Conservation (phyloP, 2,329 filamentous ascomycete genomes). For the Colletotrichum siamense region DNA sequence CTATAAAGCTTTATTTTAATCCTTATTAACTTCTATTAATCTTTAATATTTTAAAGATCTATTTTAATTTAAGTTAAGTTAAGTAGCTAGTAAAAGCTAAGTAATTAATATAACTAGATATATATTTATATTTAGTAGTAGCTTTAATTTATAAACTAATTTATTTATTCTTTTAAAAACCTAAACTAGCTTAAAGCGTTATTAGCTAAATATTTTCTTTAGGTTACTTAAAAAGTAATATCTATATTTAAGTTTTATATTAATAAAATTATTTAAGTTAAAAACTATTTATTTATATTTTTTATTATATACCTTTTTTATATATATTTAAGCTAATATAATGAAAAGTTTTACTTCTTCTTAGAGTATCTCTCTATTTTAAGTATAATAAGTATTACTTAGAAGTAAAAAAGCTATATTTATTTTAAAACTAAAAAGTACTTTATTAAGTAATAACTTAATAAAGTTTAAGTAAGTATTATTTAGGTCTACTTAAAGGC, state of each 20-base stretch:
- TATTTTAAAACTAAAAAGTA: not conserved
- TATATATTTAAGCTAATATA: not conserved
- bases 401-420: not conserved
- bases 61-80: too few relatives aligned
- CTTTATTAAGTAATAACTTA: not conserved
- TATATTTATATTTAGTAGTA: not conserved
- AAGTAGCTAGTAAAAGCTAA: rapidly evolving
- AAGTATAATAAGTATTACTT: not conserved
- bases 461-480: too few relatives aligned
- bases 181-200: too few relatives aligned
- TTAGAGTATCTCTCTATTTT: not conserved
- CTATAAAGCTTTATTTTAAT: not conserved
- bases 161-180: too few relatives aligned
- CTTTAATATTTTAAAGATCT: not conserved
- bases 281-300: not conserved
- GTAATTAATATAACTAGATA: not conserved
- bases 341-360: not conserved
- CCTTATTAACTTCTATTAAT: not conserved
- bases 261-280: not conserved
- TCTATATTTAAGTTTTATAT: not conserved
- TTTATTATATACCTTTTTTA: not conserved
- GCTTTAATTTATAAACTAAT: too few relatives aligned
- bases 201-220: too few relatives aligned
- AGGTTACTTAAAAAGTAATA: too few relatives aligned
- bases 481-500: not conserved